These are phyloP conservation scores for Macrolepiota albuminosa DNA, from an alignment of 768 basidiomycete genomes.

Conservation along the genomic window DNA sequence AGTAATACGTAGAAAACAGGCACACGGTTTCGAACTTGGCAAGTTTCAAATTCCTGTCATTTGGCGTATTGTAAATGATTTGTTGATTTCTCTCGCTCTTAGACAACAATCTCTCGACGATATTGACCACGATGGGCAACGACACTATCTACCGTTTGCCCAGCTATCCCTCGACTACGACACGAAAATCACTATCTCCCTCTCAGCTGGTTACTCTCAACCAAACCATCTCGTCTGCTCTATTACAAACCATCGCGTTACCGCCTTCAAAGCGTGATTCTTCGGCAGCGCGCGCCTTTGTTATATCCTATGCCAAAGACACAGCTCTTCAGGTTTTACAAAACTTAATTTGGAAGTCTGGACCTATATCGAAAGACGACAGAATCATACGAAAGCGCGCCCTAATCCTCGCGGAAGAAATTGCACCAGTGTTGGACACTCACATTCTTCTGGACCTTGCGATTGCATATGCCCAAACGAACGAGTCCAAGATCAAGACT, in stretches of 20 bases:
- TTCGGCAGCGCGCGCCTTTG: slow-evolving; percentile 39
- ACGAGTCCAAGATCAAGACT: slow-evolving; percentile 38
- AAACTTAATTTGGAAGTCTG: slow-evolving; percentile 51
- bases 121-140: slow-evolving; percentile 12
- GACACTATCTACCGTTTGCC: slow-evolving; percentile 31
- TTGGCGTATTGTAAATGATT: neutral
- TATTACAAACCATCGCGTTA: slow-evolving; percentile 44
- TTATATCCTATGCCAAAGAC: slow-evolving; percentile 57
- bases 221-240: slow-evolving; percentile 38
- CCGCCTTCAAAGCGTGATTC: slow-evolving; percentile 44
- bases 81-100: slow-evolving; percentile 1
- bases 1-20: neutral
- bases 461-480: slow-evolving; percentile 45
- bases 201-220: slow-evolving; percentile 49
- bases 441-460: slow-evolving; percentile 59
- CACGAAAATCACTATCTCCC: slow-evolving; percentile 44
- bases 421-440: slow-evolving; percentile 44
- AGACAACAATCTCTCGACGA: neutral
- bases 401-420: slow-evolving; percentile 52
- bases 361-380: slow-evolving; percentile 32
- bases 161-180: slow-evolving; percentile 47
- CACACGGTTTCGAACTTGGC: neutral
- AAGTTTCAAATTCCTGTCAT: too few relatives aligned
- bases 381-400: slow-evolving; percentile 41
- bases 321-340: slow-evolving; percentile 48